These are phyloP conservation scores for Ogataea chonburiensis DNA, from an alignment of 805 yeast genomes.

Conservation along the genomic window DNA sequence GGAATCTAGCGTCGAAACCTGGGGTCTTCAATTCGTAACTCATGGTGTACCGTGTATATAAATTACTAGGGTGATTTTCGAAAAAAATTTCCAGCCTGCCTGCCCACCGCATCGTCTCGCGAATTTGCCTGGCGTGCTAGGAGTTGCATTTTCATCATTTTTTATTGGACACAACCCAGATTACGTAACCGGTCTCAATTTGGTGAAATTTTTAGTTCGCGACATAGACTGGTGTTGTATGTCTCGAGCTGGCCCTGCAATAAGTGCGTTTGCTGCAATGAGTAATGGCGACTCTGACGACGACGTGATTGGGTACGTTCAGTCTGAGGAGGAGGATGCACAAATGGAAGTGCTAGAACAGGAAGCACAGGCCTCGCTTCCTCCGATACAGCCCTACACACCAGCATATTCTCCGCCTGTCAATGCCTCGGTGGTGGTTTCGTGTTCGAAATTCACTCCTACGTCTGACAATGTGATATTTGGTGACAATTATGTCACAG, in stretches of 20 bases:
- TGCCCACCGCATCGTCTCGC: constrained; percentile 1
- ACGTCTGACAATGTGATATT: constrained; percentile 39
- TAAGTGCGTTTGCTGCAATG: constrained; percentile 37
- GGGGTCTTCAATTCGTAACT: constrained; percentile 55
- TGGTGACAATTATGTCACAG: constrained; percentile 31
- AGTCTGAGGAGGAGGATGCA: constrained; percentile 13
- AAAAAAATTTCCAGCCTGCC: constrained; percentile 12
- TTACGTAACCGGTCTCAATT: constrained; percentile 3
- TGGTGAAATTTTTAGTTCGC: constrained; percentile 1
- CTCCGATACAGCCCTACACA: constrained; percentile 7
- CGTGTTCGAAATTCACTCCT: constrained; percentile 39
- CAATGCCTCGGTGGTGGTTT: constrained; percentile 12
- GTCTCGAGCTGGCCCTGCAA: constrained; percentile 8
- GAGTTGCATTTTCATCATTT: constrained; percentile 8
- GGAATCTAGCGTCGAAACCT: constrained; percentile 91
- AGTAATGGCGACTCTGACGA: constrained; percentile 24
- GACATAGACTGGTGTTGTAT: constrained; percentile 8
- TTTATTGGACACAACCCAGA: constrained; percentile 5
- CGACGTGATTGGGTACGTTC: constrained; percentile 14
- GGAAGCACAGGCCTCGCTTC: neutral
- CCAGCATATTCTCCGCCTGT: constrained; percentile 2
- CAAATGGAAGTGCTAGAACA: neutral
- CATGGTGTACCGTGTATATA: constrained; percentile 25
- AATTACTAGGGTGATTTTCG: constrained; percentile 9
- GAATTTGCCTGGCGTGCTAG: constrained; percentile 1